Evolutionary conservation across 768 basidiomycete genomes (phyloP), one percentile per base, ranked within the genome.

Genomic region (Boletales sp.): DNA sequence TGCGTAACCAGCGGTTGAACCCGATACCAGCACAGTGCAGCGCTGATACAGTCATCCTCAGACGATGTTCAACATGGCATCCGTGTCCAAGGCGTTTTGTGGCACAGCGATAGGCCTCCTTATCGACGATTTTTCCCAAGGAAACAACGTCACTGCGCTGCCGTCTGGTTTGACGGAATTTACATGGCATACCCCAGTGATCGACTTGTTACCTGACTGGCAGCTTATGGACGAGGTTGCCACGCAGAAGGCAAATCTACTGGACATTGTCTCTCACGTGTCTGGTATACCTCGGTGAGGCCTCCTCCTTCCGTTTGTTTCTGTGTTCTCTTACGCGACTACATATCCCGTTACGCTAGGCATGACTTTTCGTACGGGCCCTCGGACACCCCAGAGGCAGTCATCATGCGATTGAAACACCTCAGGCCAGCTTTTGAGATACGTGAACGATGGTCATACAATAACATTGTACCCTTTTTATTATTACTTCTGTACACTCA

Each of bases 161-260:
- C 74, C 74, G 0, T 17, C 48, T 1, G 55, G 56, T 7, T 17
- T 73, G 18, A 47, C 48, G 1, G 58, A 66, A 44, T 48, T 76
- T 12, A 63, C 55, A 5, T 76, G 73, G 73, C 55, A 66, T 13
- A 71, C 72, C 0, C 69, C 65, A 51, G 31, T 76, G 38, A 51
- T 41, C 21, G 70, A 73, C 36, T 13, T 76, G 7, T 60, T 78
- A 2, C 74, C 74, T 0, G 66, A 63, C 12, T 79, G 77, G 76
- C 44, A 56, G 48, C 66, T 77, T 15, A 62, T 64, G 56, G 74
- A 79, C 53, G 54, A 28, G 8, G 73, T 69, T 67, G 72, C 74
- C 0, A 70, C 59, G 14, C 54, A 65, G 45, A 67, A 62, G 46
- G 70, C 69, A 0, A 71, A 64, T 40, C 10, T 77, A 11, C 57